Evolutionary conservation across 2,329 filamentous ascomycete genomes (phyloP).

Genomic region (Mariannaea elegans): DNA sequence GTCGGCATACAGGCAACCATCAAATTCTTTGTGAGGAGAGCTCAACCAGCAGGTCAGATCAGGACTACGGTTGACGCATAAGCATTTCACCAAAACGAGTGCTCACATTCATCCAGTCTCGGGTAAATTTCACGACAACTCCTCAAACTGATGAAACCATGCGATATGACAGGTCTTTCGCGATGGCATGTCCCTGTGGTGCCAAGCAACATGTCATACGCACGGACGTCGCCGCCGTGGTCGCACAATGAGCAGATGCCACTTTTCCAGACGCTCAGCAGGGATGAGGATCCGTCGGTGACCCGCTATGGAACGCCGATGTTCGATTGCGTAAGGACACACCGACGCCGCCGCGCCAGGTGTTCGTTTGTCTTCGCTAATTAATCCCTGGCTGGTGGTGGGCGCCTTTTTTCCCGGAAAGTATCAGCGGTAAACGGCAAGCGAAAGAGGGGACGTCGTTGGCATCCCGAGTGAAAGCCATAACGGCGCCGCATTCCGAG

Average conservation of each 20-base stretch:
- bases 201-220: slow-evolving; percentile 36
- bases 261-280: background rate
- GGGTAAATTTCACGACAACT: background rate
- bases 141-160: background rate
- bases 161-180: slow-evolving; percentile 34
- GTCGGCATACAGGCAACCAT: background rate
- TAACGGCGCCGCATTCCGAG: slow-evolving; percentile 21
- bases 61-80: background rate
- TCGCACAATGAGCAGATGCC: slow-evolving; percentile 17
- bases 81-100: background rate
- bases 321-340: background rate
- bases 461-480: background rate
- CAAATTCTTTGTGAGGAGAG: background rate
- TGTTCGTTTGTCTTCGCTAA: background rate
- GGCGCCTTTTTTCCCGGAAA: background rate
- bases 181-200: slow-evolving; percentile 29
- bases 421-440: slow-evolving; percentile 11
- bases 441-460: background rate
- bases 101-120: background rate
- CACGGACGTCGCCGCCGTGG: slow-evolving; percentile 39
- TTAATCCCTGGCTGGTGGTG: background rate
- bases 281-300: slow-evolving; percentile 10
- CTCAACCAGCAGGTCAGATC: slow-evolving; percentile 5
- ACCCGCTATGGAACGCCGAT: background rate
- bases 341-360: background rate